Percentiles rank a stretch among this genome's conserved stretches.
Conservation (phyloP, 2,329 filamentous ascomycete species). For the Paraconiothyrium sp. region DNA sequence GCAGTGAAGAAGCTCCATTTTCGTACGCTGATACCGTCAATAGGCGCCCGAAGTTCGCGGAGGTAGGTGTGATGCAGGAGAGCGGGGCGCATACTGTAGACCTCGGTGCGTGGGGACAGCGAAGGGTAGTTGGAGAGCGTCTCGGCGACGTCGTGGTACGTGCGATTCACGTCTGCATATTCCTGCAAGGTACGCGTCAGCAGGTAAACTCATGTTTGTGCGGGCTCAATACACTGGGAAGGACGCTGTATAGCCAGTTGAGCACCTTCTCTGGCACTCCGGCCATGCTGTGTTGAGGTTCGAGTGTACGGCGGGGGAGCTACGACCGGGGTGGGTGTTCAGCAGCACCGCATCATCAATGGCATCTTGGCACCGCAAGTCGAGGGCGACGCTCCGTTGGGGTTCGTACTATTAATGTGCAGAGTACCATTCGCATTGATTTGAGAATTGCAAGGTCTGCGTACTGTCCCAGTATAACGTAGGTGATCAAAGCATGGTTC, state of each 20-base stretch:
- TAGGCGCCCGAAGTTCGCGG: conserved; percentile 16
- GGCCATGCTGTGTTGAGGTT: conserved; percentile 55
- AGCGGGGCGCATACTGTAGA: conserved; percentile 76
- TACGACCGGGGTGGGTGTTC: conserved; percentile 23
- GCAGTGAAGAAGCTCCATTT: conserved; percentile 83
- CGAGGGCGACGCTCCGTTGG: neutral
- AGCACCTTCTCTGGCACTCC: conserved; percentile 88
- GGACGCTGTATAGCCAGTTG: conserved; percentile 93
- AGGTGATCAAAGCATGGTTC: neutral
- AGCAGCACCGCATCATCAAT: conserved; percentile 15
- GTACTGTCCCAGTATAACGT: neutral
- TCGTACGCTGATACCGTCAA: conserved; percentile 74
- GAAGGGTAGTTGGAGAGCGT: conserved; percentile 81
- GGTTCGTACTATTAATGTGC: neutral
- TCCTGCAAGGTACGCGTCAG: conserved; percentile 65
- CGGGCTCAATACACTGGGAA: conserved; percentile 61
- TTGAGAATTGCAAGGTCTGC: neutral
- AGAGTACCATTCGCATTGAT: too few relatives aligned
- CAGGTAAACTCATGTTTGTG: neutral
- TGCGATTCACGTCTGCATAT: conserved; percentile 91
- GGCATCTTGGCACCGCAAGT: conserved; percentile 33
- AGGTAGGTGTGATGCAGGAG: conserved; percentile 1
- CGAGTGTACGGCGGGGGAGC: conserved; percentile 37
- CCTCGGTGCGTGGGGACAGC: conserved; percentile 86
- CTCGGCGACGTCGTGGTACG: conserved; percentile 90